Evolutionary conservation across 2,329 filamentous ascomycete species (phyloP), one percentile per base, ranked within the genome.

Genomic region (Akanthomyces muscarius): DNA sequence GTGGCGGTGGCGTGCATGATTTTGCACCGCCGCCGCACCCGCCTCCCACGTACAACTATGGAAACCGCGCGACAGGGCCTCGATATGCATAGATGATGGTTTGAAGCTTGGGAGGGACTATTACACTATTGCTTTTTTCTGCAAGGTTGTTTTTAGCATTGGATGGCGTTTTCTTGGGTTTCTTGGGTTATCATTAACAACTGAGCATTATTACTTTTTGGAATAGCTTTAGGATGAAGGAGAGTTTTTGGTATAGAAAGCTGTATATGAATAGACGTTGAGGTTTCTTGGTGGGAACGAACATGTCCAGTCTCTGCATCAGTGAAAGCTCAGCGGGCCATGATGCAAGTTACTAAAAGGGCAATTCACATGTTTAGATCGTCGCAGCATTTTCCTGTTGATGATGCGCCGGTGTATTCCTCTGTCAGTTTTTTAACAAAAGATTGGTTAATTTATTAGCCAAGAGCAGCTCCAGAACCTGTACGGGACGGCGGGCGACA

Each of bases 61-160:
- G 30, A 38, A 55, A 62, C 36, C 42, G n/a, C 63, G 28, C 25
- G 30, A 58, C 59, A 45, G 69, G 66, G 51, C 65, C 64, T 57
- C 66, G 69, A 61, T 71, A 70, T 63, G 69, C 69, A 56, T 71
- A 65, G 65, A 65, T 63, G 61, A 63, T 64, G n/a, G 1, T 23
- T 65, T 57, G 21, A 45, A 16, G 23, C 18, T 41, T n/a, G 7
- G 6, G 25, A 7, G 13, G 47, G 47, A 6, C 16, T 36, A 3
- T 28, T 50, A 14, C 38, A 33, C n/a, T n/a, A 21, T 4, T n/a
- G 55, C 10, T 25, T 1, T 36, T 47, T 33, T 38, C 6, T 38
- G 33, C 33, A 21, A 45, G 21, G 6, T 36, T 45, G 13, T 21
- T 25, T 42, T 52, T 52, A 38, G 55, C 55, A 58, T 58, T 28